Evolutionary conservation across 2,329 filamentous ascomycete species (phyloP).

Genomic region (Fusarium paranaense): DNA sequence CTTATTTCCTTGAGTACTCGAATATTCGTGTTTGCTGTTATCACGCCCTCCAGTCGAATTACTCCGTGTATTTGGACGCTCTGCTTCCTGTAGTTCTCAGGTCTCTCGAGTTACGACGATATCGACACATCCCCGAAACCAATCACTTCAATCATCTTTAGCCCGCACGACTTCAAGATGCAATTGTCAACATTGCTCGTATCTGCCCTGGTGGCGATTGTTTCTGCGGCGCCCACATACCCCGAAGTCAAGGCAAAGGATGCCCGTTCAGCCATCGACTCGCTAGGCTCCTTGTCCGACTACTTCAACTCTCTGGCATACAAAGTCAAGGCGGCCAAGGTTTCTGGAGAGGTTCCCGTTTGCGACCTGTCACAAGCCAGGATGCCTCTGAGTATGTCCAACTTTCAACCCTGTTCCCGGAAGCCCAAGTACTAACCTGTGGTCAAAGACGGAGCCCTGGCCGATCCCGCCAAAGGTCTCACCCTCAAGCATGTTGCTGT

Average conservation of each 20-base stretch:
- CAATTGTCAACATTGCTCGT: slow-evolving; percentile 60
- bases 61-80: slow-evolving; percentile 10
- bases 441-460: slow-evolving; percentile 61
- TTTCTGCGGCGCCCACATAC: slow-evolving; percentile 60
- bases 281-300: slow-evolving; percentile 62
- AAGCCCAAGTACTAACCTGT: slow-evolving; percentile 25
- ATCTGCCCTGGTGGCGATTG: slow-evolving; percentile 58
- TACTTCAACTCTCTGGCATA: slow-evolving; percentile 71
- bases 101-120: slow-evolving; percentile 26
- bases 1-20: slow-evolving; percentile 39
- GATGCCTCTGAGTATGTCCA: slow-evolving; percentile 61
- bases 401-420: not conserved
- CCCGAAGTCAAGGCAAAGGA: slow-evolving; percentile 52
- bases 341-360: slow-evolving; percentile 54
- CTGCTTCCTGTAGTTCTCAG: slow-evolving; percentile 19
- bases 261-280: slow-evolving; percentile 51
- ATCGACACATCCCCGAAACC: slow-evolving; percentile 11
- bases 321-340: slow-evolving; percentile 63
- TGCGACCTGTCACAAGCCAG: slow-evolving; percentile 67
- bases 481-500: slow-evolving; percentile 82
- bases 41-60: slow-evolving; percentile 7
- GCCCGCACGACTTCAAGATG: slow-evolving; percentile 56
- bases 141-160: not conserved
- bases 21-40: slow-evolving; percentile 21
- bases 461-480: slow-evolving; percentile 69